Evolutionary conservation across 2,329 filamentous ascomycete species (phyloP), one percentile per base, ranked within the genome.

Genomic region (Geosmithia morbida): DNA sequence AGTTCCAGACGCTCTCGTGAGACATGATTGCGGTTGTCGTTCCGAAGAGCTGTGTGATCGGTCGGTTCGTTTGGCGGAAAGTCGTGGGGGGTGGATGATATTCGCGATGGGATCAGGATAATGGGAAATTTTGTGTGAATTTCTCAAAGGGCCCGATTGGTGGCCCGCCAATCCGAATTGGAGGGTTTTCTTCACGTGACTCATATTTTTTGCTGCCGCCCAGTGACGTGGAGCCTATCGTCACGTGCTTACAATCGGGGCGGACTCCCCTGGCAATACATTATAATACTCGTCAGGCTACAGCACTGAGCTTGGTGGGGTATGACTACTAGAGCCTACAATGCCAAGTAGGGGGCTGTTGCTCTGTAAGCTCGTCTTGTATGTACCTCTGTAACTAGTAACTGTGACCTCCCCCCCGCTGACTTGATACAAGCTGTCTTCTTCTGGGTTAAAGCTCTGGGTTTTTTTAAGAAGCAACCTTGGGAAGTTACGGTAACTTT

Each of bases 1-100:
- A 95, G 83, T 94, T 95, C 89, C 90, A 98, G 75, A 97, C 88
- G 67, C 85, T 88, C 79, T 97, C 90, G 88, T 77, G 76, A 74
- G 72, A 77, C 75, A 77, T 79, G 60, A 63, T 77, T 66, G 64
- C 66, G 64, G 61, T 57, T 65, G 56, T 50, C 50, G 54, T 52
- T 52, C 53, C 54, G 54, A 50, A 48, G 50, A 40, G 33, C 33
- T 37, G 33, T 37, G 33, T 37, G 3, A 11, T 37, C 33, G 33
- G 33, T 37, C 33, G 54, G 33, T 37, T 11, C 11, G 33, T 37
- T 37, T 37, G 33, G 33, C 11, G 33, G 33, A 56, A 55, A 50
- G 53, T 55, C 51, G 57, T 55, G 56, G 54, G 43, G 22, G 37
- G 40, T 43, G 44, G 44, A 58, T 44, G 44, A 46, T 40, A 46